Evolutionary conservation across 441 rosid genomes (phyloP).

Genomic region (Erodium moschatum): DNA sequence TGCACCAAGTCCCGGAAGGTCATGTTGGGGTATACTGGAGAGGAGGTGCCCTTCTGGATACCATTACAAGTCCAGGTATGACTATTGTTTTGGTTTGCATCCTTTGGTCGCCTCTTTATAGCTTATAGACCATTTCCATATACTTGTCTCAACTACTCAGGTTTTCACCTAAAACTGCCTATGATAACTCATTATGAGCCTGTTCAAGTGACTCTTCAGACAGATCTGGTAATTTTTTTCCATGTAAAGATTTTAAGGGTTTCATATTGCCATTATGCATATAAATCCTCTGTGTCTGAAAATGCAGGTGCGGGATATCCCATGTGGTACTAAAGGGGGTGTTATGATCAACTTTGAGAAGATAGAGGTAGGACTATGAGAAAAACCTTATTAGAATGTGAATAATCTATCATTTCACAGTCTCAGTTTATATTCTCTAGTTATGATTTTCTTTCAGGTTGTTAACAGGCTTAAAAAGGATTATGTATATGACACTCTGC

Average conservation of each 20-base stretch:
- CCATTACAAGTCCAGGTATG: slow-evolving; percentile 61
- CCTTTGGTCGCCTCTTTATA: neutral
- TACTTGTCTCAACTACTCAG: slow-evolving; percentile 28
- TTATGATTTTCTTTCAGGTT: slow-evolving; percentile 38
- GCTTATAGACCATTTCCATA: neutral
- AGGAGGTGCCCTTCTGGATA: slow-evolving; percentile 74
- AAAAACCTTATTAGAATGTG: neutral
- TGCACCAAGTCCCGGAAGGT: slow-evolving; percentile 89
- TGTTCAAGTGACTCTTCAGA: slow-evolving; percentile 91
- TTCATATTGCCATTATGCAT: slow-evolving; percentile 10
- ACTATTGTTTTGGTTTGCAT: neutral
- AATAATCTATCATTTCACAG: slow-evolving; percentile 8
- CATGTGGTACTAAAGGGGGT: slow-evolving; percentile 96
- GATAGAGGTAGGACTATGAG: slow-evolving; percentile 48
- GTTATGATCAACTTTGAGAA: slow-evolving; percentile 86
- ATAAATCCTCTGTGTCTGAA: slow-evolving; percentile 4
- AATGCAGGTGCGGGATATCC: slow-evolving; percentile 75
- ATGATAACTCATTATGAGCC: slow-evolving; percentile 69
- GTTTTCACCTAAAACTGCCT: slow-evolving; percentile 78
- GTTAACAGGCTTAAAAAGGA: slow-evolving; percentile 76
- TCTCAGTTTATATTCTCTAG: slow-evolving; percentile 12
- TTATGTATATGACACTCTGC: slow-evolving; percentile 63
- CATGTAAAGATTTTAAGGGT: neutral
- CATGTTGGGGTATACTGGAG: slow-evolving; percentile 93
- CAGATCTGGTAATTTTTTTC: slow-evolving; percentile 49